These are phyloP conservation scores for Thermothelomyces thermophilus DNA, from an alignment of 2,329 filamentous ascomycete genomes.

Conservation along the genomic window DNA sequence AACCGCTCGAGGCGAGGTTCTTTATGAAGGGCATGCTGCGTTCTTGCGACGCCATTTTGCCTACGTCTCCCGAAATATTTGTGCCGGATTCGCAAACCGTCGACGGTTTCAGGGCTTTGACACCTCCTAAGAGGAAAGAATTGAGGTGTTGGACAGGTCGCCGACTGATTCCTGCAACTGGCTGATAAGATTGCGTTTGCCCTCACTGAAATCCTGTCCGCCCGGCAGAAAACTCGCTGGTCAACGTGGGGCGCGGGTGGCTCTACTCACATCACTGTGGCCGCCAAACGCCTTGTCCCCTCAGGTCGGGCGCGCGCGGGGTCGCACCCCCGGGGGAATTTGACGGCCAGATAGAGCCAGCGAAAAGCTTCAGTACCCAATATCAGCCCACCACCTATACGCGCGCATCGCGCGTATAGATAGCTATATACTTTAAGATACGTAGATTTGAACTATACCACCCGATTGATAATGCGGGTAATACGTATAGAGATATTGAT, in stretches of 20 bases:
- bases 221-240: constrained; percentile 24
- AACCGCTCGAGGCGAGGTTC: constrained; percentile 78
- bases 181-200: constrained; percentile 9
- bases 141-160: background rate
- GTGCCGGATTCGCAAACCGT: background rate
- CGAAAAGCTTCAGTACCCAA: too few relatives aligned
- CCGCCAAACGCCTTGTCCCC: too few relatives aligned
- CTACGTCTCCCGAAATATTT: background rate
- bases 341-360: too few relatives aligned
- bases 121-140: background rate
- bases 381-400: too few relatives aligned
- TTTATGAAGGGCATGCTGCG: constrained; percentile 67
- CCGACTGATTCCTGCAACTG: background rate
- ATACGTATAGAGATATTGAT: too few relatives aligned
- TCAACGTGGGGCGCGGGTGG: background rate
- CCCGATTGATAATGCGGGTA: too few relatives aligned
- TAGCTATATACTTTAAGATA: too few relatives aligned
- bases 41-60: constrained; percentile 37
- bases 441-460: too few relatives aligned
- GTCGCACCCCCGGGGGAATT: too few relatives aligned
- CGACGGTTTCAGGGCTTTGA: background rate
- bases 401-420: too few relatives aligned
- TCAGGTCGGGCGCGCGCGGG: too few relatives aligned
- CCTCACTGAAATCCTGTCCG: constrained; percentile 23
- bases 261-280: background rate